Conservation (phyloP, 306 rosid genomes). For the Medicago ruthenica region DNA sequence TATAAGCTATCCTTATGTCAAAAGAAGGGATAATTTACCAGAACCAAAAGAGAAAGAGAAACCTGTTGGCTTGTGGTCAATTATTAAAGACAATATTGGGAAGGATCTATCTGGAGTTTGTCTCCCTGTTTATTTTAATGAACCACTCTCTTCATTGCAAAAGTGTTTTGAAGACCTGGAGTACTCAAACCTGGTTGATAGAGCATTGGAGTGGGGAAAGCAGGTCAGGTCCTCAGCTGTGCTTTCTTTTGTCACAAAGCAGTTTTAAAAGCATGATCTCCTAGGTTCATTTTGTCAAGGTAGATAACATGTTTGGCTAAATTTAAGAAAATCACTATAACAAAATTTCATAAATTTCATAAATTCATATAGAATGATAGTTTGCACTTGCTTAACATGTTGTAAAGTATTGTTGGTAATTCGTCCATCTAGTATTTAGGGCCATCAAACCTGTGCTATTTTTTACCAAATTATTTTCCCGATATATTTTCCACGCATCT, state of each 20-base stretch:
- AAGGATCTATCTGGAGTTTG: constrained; percentile 99
- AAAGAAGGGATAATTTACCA: constrained; percentile 90
- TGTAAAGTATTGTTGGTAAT: constrained; percentile 11
- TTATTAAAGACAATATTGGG: constrained; percentile 97
- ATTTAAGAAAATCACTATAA: constrained; percentile 28
- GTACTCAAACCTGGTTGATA: constrained; percentile 93
- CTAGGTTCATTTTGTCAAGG: constrained; percentile 50
- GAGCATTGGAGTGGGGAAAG: constrained; percentile 94
- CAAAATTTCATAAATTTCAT: constrained; percentile 31
- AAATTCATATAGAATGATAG: constrained; percentile 25
- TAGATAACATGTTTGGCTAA: constrained; percentile 48
- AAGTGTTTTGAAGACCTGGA: constrained; percentile 99
- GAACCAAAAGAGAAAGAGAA: constrained; percentile 96
- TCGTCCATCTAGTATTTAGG: constrained; percentile 23
- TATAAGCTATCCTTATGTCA: constrained; percentile 74
- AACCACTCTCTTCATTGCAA: constrained; percentile 96
- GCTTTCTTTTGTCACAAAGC: constrained; percentile 55
- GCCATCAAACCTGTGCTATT: constrained; percentile 11
- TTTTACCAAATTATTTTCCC: constrained; percentile 2
- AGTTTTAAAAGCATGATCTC: constrained; percentile 57
- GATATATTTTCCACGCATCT: not conserved
- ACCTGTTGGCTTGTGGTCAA: constrained; percentile 94
- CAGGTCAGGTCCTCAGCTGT: constrained; percentile 76
- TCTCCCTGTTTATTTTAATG: constrained; percentile 99
- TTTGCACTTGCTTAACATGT: constrained; percentile 5